These are phyloP conservation scores for Acaromyces ingoldii DNA, from an alignment of 1,284 basidiomycete species.

Conservation along the genomic window DNA sequence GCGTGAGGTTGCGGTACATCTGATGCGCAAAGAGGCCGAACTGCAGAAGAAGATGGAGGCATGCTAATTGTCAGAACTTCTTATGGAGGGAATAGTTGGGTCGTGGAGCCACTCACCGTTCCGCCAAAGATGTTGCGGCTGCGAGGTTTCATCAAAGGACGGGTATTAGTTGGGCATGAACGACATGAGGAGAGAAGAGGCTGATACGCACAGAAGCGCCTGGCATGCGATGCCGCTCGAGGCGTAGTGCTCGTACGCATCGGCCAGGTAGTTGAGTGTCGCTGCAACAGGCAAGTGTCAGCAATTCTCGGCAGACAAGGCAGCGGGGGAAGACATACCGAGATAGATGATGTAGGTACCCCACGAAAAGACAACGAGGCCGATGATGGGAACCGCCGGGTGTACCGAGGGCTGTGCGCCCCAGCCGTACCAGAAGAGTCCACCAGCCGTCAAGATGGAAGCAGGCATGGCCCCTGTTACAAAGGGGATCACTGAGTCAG, in stretches of 20 bases:
- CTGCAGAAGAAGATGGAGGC: too few relatives aligned
- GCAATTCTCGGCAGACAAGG: too few relatives aligned
- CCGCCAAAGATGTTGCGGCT: slow-evolving; percentile 3
- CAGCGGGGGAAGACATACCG: too few relatives aligned
- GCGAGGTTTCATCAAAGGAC: too few relatives aligned
- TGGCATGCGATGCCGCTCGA: slow-evolving; percentile 10
- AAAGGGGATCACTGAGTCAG: too few relatives aligned
- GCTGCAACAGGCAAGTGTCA: too few relatives aligned
- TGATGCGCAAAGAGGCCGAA: neutral
- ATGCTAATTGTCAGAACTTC: neutral
- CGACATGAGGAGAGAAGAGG: too few relatives aligned
- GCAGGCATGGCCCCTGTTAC: neutral
- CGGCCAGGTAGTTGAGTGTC: slow-evolving; percentile 5
- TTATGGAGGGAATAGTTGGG: neutral
- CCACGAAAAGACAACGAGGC: slow-evolving; percentile 7
- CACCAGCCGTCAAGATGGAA: neutral
- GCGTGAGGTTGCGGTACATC: slow-evolving; percentile 3
- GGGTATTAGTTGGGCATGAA: too few relatives aligned
- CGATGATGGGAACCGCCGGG: slow-evolving; percentile 2
- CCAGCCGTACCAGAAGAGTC: slow-evolving; percentile 8
- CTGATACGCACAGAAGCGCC: slow-evolving; percentile 3
- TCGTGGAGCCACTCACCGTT: neutral
- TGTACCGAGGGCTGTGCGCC: neutral
- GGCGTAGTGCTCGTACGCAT: slow-evolving; percentile 4
- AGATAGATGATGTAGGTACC: slow-evolving; percentile 10